Percentiles rank a stretch among this genome's conserved stretches.
Conservation (phyloP, 257 asterid genomes). For the Gentiana macrophylla region DNA sequence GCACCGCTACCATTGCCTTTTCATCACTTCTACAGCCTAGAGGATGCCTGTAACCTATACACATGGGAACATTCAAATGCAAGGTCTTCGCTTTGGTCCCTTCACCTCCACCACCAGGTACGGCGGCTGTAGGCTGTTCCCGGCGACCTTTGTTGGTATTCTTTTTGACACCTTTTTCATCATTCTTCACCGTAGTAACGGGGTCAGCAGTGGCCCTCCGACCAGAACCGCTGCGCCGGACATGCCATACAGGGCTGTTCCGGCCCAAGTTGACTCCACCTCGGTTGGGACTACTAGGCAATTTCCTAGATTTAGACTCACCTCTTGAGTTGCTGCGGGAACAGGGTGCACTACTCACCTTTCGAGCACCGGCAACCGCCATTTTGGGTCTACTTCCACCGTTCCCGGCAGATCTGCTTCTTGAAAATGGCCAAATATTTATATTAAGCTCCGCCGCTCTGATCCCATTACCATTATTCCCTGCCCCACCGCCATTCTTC, state of each 20-base stretch:
- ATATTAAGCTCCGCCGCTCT: constrained; percentile 75
- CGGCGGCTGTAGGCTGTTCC: constrained; percentile 20
- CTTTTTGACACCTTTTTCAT: constrained; percentile 26
- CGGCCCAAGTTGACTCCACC: constrained; percentile 76
- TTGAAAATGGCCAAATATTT: constrained; percentile 79
- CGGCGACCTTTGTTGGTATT: constrained; percentile 31
- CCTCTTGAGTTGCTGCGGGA: constrained; percentile 91
- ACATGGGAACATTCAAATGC: constrained; percentile 69
- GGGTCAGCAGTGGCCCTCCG: constrained; percentile 7
- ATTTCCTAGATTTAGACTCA: constrained; percentile 72
- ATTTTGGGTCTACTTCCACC: constrained; percentile 54
- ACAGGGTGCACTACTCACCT: constrained; percentile 93
- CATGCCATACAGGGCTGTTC: constrained; percentile 82
- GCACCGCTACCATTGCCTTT: constrained; percentile 14
- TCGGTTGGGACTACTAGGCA: constrained; percentile 69
- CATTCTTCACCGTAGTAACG: constrained; percentile 7
- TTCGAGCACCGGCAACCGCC: constrained; percentile 32
- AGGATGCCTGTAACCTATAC: constrained; percentile 65
- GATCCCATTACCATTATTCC: constrained; percentile 12
- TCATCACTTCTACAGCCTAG: constrained; percentile 52
- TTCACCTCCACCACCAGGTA: constrained; percentile 2
- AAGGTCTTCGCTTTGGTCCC: constrained; percentile 35
- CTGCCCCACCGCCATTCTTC: constrained; percentile 27
- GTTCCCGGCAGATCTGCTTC: constrained; percentile 96
- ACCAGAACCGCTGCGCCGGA: constrained; percentile 33